Percentiles rank a stretch among this genome's conserved stretches.
Evolutionary conservation across 768 basidiomycete genomes (phyloP).

Genomic region (Rubroboletus pulcherrimus): DNA sequence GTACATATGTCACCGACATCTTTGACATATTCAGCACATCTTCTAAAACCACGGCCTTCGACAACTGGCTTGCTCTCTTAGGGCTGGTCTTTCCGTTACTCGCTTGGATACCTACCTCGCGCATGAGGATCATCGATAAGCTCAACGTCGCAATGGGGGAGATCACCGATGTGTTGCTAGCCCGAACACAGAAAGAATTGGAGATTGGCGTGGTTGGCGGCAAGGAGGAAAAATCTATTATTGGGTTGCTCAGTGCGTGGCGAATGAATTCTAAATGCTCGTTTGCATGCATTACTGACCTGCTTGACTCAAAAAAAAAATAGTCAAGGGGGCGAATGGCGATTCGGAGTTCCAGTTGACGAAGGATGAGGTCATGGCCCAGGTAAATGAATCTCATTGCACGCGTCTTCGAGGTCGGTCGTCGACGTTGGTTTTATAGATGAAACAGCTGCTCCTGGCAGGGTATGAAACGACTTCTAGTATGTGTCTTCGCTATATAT

Average conservation of each 20-base stretch:
- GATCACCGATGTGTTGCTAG: conserved; percentile 39
- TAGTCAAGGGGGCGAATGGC: conserved; percentile 36
- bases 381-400: conserved; percentile 14
- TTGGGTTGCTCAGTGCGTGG: conserved; percentile 21
- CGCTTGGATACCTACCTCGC: conserved; percentile 34
- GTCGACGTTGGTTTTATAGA: not conserved
- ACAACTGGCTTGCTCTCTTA: conserved; percentile 34
- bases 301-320: not conserved
- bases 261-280: conserved; percentile 15
- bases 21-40: conserved; percentile 36
- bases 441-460: conserved; percentile 15
- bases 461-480: conserved; percentile 22
- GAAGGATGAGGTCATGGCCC: conserved; percentile 25
- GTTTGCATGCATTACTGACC: not conserved
- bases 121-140: conserved; percentile 26
- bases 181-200: conserved; percentile 32
- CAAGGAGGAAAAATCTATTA: conserved; percentile 26
- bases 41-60: conserved; percentile 18
- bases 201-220: conserved; percentile 18
- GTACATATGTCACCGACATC: conserved; percentile 37
- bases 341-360: conserved; percentile 25
- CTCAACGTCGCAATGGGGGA: conserved; percentile 34
- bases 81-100: conserved; percentile 36
- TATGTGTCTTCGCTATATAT: not conserved
- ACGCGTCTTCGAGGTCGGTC: not conserved